Conservation (phyloP, 345 rosid species). For the Erodium maritimum region DNA sequence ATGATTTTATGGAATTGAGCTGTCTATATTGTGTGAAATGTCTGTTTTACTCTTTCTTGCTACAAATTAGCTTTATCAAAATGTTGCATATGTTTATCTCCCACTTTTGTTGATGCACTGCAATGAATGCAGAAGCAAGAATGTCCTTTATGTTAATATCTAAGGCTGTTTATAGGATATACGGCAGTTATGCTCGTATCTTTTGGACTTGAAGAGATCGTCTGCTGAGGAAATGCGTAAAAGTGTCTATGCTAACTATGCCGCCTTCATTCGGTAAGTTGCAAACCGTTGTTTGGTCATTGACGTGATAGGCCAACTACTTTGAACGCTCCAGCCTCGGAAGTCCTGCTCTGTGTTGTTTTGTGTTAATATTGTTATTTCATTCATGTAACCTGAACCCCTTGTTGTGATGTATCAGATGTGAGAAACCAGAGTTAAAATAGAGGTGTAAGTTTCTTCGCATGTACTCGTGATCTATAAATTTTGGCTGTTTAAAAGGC, state of each 20-base stretch:
- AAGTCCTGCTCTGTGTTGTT: background rate
- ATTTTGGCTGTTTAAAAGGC: too few relatives aligned
- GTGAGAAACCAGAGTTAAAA: too few relatives aligned
- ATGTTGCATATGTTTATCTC: too few relatives aligned
- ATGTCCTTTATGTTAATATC: background rate
- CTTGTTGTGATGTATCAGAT: too few relatives aligned
- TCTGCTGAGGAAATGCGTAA: conserved; percentile 99
- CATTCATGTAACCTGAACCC: background rate
- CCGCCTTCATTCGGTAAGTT: conserved; percentile 86
- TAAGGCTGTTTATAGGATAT: conserved; percentile 50
- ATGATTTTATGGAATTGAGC: background rate
- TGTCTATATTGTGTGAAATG: background rate
- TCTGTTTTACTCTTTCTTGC: too few relatives aligned
- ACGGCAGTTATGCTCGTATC: conserved; percentile 62
- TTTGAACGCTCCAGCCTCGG: background rate
- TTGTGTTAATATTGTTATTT: too few relatives aligned
- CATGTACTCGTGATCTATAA: too few relatives aligned
- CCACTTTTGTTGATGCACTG: background rate
- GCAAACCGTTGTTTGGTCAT: background rate
- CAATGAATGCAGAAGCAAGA: background rate
- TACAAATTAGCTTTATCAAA: too few relatives aligned
- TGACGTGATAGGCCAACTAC: background rate
- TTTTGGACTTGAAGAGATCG: conserved; percentile 88
- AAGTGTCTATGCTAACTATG: conserved; percentile 93
- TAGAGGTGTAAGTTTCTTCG: too few relatives aligned